Conservation (phyloP, 768 basidiomycete genomes). For the Cubamyces lactineus region DNA sequence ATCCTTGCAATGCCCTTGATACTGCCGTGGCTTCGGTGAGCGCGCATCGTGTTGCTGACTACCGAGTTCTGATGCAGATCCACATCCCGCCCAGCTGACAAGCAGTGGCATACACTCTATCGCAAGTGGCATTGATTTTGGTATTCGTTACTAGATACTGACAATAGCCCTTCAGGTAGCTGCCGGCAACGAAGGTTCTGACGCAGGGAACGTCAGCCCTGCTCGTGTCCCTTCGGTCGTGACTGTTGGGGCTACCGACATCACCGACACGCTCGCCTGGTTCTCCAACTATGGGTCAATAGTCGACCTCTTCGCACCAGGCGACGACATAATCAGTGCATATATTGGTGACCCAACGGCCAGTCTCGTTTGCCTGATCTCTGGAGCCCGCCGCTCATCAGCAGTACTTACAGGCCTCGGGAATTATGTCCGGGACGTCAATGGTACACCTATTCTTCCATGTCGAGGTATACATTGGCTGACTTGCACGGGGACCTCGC, state of each 20-base stretch:
- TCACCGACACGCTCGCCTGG: conserved; percentile 38
- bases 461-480: neutral
- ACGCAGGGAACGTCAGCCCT: conserved; percentile 40
- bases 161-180: conserved; percentile 27
- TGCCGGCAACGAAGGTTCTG: conserved; percentile 40
- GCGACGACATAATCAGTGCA: conserved; percentile 22
- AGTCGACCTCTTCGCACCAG: conserved; percentile 48
- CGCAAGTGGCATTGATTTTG: conserved; percentile 7
- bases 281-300: conserved; percentile 46
- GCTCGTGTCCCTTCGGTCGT: conserved; percentile 40
- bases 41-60: neutral
- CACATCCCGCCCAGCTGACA: conserved; percentile 4
- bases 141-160: neutral
- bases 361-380: neutral
- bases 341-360: conserved; percentile 14
- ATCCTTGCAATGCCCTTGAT: conserved; percentile 26
- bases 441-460: conserved; percentile 13
- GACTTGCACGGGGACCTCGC: conserved; percentile 27
- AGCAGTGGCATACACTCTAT: conserved; percentile 11
- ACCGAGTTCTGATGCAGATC: neutral
- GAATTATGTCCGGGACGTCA: conserved; percentile 24
- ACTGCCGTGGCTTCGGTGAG: conserved; percentile 28
- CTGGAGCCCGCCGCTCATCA: neutral
- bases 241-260: conserved; percentile 46
- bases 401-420: neutral